Percentiles rank a stretch among this genome's conserved stretches.
Evolutionary conservation across 2,329 filamentous ascomycete genomes (phyloP).

Genomic region (Sordariomycetes sp.): DNA sequence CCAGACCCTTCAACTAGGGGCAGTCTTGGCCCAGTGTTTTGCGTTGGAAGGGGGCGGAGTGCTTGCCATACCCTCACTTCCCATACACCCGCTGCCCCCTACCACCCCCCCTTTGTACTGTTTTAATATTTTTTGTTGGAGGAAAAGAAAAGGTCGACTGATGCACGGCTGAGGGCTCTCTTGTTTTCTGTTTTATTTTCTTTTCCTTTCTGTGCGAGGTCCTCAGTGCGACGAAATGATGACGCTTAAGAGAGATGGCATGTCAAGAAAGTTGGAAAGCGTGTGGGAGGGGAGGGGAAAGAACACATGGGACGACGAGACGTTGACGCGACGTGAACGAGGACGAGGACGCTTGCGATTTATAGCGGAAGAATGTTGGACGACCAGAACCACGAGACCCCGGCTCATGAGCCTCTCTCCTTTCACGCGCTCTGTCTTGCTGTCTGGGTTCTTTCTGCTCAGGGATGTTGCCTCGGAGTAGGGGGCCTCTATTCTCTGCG

Average conservation of each 20-base stretch:
- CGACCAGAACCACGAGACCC: neutral
- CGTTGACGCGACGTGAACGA: neutral
- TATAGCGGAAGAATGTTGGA: neutral
- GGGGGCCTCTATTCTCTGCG: too few relatives aligned
- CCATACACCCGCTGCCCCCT: neutral
- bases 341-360: conserved; percentile 1
- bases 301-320: neutral
- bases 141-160: neutral
- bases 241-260: neutral
- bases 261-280: neutral
- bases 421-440: neutral
- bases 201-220: neutral
- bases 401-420: neutral
- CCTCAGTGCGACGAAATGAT: neutral
- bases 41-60: neutral
- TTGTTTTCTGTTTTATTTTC: neutral
- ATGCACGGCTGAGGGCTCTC: neutral
- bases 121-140: neutral
- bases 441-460: neutral
- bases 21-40: neutral
- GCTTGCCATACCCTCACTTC: neutral
- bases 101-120: neutral
- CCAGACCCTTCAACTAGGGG: neutral
- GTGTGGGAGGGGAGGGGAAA: neutral
- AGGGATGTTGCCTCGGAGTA: too few relatives aligned